These are phyloP conservation scores for Amauroascus verrucosus DNA, from an alignment of 2,329 filamentous ascomycete species.

Conservation along the genomic window DNA sequence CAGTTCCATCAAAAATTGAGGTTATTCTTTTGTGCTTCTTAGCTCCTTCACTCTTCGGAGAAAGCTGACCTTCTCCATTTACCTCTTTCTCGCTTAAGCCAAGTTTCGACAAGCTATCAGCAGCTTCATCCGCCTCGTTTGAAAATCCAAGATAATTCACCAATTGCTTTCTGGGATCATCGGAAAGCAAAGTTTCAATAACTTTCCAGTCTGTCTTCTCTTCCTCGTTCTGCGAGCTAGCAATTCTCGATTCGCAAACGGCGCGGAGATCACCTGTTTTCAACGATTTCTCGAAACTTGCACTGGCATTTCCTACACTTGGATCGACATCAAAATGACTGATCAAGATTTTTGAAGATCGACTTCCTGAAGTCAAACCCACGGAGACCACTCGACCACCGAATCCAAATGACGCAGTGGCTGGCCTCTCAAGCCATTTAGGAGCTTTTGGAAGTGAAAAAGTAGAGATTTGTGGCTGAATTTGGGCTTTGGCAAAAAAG, in stretches of 20 bases:
- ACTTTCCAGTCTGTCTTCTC: constrained; percentile 96
- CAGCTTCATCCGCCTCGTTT: constrained; percentile 45
- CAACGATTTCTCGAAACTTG: constrained; percentile 76
- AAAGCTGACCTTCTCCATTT: constrained; percentile 39
- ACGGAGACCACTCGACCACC: constrained; percentile 85
- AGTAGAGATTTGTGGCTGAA: constrained; percentile 77
- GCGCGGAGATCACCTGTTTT: constrained; percentile 63
- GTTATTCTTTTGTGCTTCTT: constrained; percentile 57
- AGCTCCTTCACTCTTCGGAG: constrained; percentile 21
- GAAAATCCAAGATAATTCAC: constrained; percentile 84
- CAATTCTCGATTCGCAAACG: constrained; percentile 71
- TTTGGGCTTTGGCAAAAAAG: constrained; percentile 90
- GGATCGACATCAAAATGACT: constrained; percentile 83
- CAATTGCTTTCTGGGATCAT: constrained; percentile 75
- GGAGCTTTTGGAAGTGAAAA: constrained; percentile 81
- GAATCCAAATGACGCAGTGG: constrained; percentile 85
- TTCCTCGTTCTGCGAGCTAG: constrained; percentile 67
- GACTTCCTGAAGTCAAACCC: constrained; percentile 49
- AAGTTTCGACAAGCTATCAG: constrained; percentile 35
- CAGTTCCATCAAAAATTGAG: constrained; percentile 67
- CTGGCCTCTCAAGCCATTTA: constrained; percentile 78
- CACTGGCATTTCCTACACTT: constrained; percentile 69
- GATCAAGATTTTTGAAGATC: constrained; percentile 67
- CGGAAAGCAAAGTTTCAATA: constrained; percentile 74
- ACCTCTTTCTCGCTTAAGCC: constrained; percentile 34